phyloP scores from a whole-genome alignment of 257 asterid genomes.

The Ilex aquifolium region DNA sequence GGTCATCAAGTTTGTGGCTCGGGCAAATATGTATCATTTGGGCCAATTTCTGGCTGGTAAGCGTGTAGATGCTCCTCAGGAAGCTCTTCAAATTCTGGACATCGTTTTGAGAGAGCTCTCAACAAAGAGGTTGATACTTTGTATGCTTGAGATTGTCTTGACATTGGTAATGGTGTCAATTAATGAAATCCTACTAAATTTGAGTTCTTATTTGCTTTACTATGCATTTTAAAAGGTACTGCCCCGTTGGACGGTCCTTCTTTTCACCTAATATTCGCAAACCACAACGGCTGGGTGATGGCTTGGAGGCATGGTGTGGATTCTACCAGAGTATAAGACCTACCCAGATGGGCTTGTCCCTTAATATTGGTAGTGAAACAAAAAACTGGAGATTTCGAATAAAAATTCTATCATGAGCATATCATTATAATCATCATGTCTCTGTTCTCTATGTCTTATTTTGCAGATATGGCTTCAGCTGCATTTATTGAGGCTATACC shows the following conservation, averaged over 20 bases:
- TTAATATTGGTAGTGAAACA: conserved; percentile 62
- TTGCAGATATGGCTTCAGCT: conserved; percentile 96
- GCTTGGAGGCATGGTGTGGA: conserved; percentile 99
- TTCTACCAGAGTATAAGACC: conserved; percentile 98
- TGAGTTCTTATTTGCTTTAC: not conserved
- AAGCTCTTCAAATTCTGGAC: conserved; percentile 91
- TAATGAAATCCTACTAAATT: not conserved
- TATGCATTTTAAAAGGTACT: conserved; percentile 46
- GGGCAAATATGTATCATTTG: conserved; percentile 78
- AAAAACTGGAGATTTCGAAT: not conserved
- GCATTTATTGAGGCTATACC: conserved; percentile 98
- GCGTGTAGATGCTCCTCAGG: conserved; percentile 87
- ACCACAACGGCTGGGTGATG: conserved; percentile 91
- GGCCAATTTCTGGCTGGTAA: conserved; percentile 93
- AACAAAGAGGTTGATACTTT: conserved; percentile 42
- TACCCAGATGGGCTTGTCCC: conserved; percentile 97
- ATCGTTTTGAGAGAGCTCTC: conserved; percentile 92
- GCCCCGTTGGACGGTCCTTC: conserved; percentile 89
- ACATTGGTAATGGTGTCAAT: not conserved
- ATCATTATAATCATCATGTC: too few species aligned
- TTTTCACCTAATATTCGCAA: conserved; percentile 81
- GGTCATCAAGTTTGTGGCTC: conserved; percentile 73
- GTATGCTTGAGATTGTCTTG: not conserved
- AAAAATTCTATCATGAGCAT: too few species aligned
- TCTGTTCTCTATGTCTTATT: conserved; percentile 1